Evolutionary conservation across 768 basidiomycete species (phyloP), one percentile per base, ranked within the genome.

Genomic region (Coprinopsis sp.): DNA sequence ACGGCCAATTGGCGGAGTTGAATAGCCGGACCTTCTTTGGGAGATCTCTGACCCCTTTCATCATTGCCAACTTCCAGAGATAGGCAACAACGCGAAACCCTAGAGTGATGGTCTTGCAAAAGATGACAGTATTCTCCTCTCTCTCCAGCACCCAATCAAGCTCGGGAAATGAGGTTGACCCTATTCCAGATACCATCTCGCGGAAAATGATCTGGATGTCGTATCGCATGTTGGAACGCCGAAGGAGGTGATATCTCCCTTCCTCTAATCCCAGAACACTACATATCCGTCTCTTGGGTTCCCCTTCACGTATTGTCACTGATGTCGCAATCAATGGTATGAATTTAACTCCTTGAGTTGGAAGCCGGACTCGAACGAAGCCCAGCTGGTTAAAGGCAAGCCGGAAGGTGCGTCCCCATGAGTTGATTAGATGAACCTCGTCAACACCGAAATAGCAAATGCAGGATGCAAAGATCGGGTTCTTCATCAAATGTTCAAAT

Each of bases 141-240:
- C 33, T 36, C 0, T 50, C 34, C 4, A 65, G n/a, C 18, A 66
- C 41, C 64, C 61, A 64, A 12, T 46, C 47, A n/a, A 65, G 51
- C 33, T 62, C 52, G 0, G 54, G 58, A 46, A 64, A 63, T 12
- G 18, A 22, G 1, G n/a, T 30, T 12, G 56, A 55, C 1, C 39
- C 52, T 38, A 53, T 41, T 4, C 55, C 53, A n/a, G 54, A 52
- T 11, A 22, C 24, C 6, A 62, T 43, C 12, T 50, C 52, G 1
- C 54, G 50, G 28, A 61, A 51, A 2, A 59, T 43, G 10, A 31
- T 33, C 39, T 59, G 55, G 16, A 63, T 56, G 37, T 62, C 59
- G 23, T 44, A 46, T 4, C 59, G 54, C 27, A 55, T 39, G 37
- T 64, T 64, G 11, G 58, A 62, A 1, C 53, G 56, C 22, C 50